These are phyloP conservation scores for Salix purpurea DNA, from an alignment of 345 rosid genomes.

Conservation along the genomic window DNA sequence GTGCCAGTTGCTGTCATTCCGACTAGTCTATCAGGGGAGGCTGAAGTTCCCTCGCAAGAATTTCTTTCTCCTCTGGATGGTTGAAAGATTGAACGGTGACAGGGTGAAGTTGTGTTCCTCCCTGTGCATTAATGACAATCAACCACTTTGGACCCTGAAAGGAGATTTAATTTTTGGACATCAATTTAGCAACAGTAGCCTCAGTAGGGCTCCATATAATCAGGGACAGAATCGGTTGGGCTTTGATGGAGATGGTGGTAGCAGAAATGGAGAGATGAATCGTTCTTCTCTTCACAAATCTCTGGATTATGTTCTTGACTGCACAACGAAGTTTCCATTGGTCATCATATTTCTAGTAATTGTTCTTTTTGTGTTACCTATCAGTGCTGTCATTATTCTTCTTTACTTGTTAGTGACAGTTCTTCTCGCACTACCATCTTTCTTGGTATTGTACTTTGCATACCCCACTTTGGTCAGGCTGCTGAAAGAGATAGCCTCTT, in stretches of 20 bases:
- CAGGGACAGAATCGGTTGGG: slow-evolving; percentile 11
- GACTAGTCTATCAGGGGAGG: slow-evolving; percentile 59
- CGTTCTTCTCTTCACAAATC: slow-evolving; percentile 52
- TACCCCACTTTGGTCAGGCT: slow-evolving; percentile 82
- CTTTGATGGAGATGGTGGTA: background rate
- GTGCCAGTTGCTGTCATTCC: slow-evolving; percentile 75
- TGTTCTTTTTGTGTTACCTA: slow-evolving; percentile 68
- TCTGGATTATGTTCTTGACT: slow-evolving; percentile 55
- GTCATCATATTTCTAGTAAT: slow-evolving; percentile 69
- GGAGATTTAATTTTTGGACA: slow-evolving; percentile 14
- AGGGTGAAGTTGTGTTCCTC: slow-evolving; percentile 29
- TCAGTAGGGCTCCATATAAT: slow-evolving; percentile 16
- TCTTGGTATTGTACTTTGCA: slow-evolving; percentile 74
- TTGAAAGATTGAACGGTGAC: slow-evolving; percentile 75
- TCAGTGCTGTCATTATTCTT: slow-evolving; percentile 69
- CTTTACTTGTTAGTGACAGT: slow-evolving; percentile 70
- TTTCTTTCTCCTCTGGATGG: slow-evolving; percentile 87
- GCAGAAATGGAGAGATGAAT: slow-evolving; percentile 2
- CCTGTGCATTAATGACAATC: slow-evolving; percentile 19
- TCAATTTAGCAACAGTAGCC: slow-evolving; percentile 21
- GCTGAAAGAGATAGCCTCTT: slow-evolving; percentile 67
- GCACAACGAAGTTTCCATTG: slow-evolving; percentile 78
- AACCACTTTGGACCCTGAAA: slow-evolving; percentile 15
- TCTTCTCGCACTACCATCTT: slow-evolving; percentile 70
- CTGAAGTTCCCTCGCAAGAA: slow-evolving; percentile 77